Base-by-base conservation (phyloP, 2,329 filamentous ascomycete genomes). In the Cladophialophora bantiana region DNA sequence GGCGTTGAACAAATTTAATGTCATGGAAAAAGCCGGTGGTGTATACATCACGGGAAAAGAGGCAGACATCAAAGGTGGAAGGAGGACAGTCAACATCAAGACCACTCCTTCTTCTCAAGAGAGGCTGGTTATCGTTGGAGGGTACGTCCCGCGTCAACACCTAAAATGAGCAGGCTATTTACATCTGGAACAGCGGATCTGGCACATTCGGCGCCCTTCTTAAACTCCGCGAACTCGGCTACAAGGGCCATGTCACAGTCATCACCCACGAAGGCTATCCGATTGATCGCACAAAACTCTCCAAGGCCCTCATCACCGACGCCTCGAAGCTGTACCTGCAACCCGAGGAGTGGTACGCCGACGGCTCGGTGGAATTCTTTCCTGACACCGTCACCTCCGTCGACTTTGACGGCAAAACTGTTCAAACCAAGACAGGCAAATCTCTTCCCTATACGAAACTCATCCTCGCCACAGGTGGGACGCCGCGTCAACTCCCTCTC, bases 201-300 rank as follows among this genome's bases (percentile, higher is more conserved):
- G 95, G 92, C 61, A 88, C 92, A 4, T 81, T 97, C 58, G 94
- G 93, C 35, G 86, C 91, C 4, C 83, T 97, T 53, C 93, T 98
- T 77, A 90, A 88, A 12, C 86, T 99, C 15, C 89, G 94, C 52
- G 90, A 91, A 70, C 88, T 90, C 69, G 93, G 94, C 35, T 98
- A 89, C 82, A 85, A 84, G 4, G 94, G 93, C 13, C 82, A 86
- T 63, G 89, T 99, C 72, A 96, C 93, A 0, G 83, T 97, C 74
- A 89, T 99, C 74, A 89, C 91, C 12, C 89, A 87, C 70, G 95
- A 99, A 78, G 90, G 95, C 77, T 85, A 90, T 38, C 94, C 94
- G 36, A 94, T 98, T 73, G 95, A 99, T 81, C 88, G 95, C 20
- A 93, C 95, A 10, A 98, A 98, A 83, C 85, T 99, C 50, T 97